A percentile compares a stretch with the other conserved stretches of the same genome.
phyloP scores from a whole-genome alignment of 257 asterid genomes.

The Nicotiana undulata region DNA sequence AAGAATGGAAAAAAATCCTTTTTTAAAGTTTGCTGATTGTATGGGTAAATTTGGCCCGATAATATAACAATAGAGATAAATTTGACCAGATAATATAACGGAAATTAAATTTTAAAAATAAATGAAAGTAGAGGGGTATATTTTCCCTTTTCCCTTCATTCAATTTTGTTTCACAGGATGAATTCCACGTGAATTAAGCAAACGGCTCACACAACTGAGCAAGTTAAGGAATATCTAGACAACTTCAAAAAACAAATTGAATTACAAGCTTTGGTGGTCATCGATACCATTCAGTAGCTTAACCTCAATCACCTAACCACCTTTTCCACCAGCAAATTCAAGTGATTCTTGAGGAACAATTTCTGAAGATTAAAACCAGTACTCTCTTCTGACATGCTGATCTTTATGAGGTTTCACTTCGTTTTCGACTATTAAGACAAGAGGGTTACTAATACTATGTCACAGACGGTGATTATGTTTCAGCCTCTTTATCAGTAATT shows the following conservation, averaged over 20 bases:
- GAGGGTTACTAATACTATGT: constrained; percentile 19
- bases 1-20: too few species aligned
- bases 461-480: constrained; percentile 16
- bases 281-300: constrained; percentile 31
- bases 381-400: not conserved
- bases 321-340: constrained; percentile 25
- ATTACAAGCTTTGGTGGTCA: constrained; percentile 5
- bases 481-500: too few species aligned
- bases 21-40: too few species aligned
- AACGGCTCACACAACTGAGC: not conserved
- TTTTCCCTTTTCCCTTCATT: too few species aligned
- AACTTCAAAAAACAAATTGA: too few species aligned
- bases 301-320: constrained; percentile 20
- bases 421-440: constrained; percentile 35
- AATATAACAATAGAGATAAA: too few species aligned
- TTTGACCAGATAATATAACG: too few species aligned
- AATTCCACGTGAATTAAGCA: not conserved
- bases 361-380: not conserved
- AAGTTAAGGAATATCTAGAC: not conserved
- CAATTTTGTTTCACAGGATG: constrained; percentile 12
- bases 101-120: too few species aligned
- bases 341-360: constrained; percentile 9
- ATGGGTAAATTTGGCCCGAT: too few species aligned
- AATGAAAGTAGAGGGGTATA: too few species aligned
- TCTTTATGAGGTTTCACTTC: constrained; percentile 27